Base-by-base conservation (phyloP, 2,329 filamentous ascomycete genomes). In the Chaetomium sp. region DNA sequence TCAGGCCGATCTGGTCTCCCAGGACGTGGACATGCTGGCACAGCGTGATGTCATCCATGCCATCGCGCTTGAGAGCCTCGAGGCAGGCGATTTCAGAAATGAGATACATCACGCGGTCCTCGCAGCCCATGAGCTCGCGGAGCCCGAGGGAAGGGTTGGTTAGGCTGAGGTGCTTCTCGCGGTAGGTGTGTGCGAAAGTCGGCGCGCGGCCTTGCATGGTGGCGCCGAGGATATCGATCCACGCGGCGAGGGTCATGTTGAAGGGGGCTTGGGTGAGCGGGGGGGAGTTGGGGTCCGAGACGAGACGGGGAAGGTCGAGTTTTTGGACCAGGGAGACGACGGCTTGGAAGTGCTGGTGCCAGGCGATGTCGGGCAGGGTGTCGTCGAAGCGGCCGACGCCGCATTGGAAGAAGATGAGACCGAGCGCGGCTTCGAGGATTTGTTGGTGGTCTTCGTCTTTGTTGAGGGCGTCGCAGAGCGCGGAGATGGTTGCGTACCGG, bases 41-140 rank as follows among this genome's bases (percentile, higher is more conserved):
- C 45, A 97, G 83, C 50, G 85, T 83, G 61, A 94, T 85, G 67
- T 94, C 86, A 64, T 95, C 88, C 75, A 94, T 90, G 64, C 88
- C 88, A 58, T 88, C 84, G 41, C 78, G 75, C 77, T 94, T 95
- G 61, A 96, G 82, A 3, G 89, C 88, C 70, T 97, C 94, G 52
- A 99, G 84, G 72, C 94, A 97, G 53, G 92, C 89, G 65, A 97
- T 96, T 74, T 99, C 94, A 1, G 91, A 95, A 69, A 99, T 95
- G 65, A 97, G 79, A 71, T 96, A 97, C 91, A 99, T 96, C 72
- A 97, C 88, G 27, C 86, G 85, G 73, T 99, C 94, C 61, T 97
- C 92, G 71, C 94, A 97, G 64, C 94, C 94, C 91, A 97, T 97
- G 51, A 97, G 81, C 75, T 95, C 91, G 52, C 87, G 85, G 40